Conservation (phyloP, 2,329 filamentous ascomycete species). For the Camillea tinctor region DNA sequence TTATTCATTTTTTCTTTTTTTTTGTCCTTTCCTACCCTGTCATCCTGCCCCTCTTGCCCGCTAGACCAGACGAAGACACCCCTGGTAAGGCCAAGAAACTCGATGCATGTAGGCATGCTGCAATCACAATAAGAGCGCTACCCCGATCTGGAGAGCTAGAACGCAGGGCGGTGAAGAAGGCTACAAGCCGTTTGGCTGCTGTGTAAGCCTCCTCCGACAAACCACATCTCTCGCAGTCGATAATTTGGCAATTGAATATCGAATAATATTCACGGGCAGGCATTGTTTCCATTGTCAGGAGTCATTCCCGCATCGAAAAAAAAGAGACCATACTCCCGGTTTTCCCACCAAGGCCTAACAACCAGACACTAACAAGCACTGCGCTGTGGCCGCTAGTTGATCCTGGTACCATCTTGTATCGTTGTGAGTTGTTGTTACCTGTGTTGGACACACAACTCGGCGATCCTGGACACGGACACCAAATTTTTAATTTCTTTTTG, state of each 20-base stretch:
- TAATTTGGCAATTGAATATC: constrained; percentile 1
- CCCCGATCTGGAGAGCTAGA: constrained; percentile 24
- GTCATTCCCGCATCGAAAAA: constrained; percentile 6
- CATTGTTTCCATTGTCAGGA: constrained; percentile 3
- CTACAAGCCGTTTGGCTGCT: constrained; percentile 37
- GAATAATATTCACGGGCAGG: background rate
- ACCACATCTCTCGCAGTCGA: constrained; percentile 22
- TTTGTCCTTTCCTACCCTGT: background rate
- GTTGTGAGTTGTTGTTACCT: constrained; percentile 1
- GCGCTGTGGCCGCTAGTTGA: background rate
- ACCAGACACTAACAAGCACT: background rate
- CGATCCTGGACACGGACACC: background rate
- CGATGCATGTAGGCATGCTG: constrained; percentile 30
- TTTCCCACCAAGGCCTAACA: background rate
- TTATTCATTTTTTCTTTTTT: background rate
- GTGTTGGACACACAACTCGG: background rate
- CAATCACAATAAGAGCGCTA: constrained; percentile 27
- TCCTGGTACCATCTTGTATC: background rate
- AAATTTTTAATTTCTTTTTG: too few relatives aligned
- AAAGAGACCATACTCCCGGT: background rate
- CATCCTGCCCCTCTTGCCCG: background rate
- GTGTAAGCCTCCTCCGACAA: constrained; percentile 29
- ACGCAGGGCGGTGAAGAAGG: constrained; percentile 37
- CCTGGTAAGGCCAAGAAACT: constrained; percentile 12
- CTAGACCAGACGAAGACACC: background rate